Evolutionary conservation across 768 basidiomycete genomes (phyloP).

Genomic region (Tylopilus cervinicoccineus): DNA sequence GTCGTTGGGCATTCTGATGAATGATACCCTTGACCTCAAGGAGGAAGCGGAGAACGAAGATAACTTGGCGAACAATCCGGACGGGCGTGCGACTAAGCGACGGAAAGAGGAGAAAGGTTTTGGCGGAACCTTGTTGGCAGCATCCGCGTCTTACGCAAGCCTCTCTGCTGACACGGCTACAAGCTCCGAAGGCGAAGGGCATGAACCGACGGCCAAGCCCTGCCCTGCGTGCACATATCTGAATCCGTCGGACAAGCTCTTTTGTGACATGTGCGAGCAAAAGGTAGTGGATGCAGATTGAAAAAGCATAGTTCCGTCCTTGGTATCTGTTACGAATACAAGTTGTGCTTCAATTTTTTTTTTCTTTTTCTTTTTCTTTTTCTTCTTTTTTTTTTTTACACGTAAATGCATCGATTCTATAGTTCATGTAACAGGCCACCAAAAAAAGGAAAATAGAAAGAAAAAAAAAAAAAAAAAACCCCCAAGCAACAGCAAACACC

Average conservation of each 20-base stretch:
- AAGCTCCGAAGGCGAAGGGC: constrained; percentile 32
- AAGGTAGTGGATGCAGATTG: constrained; percentile 31
- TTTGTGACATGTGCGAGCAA: constrained; percentile 45
- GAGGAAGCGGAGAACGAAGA: constrained; percentile 60
- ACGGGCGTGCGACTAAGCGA: constrained; percentile 37
- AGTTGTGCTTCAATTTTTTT: constrained; percentile 31
- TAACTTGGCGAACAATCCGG: constrained; percentile 49
- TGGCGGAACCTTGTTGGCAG: constrained; percentile 65
- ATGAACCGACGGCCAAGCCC: constrained; percentile 33
- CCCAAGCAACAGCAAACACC: constrained; percentile 21
- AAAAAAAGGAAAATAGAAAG: too few relatives aligned
- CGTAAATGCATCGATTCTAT: constrained; percentile 27
- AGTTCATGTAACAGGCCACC: constrained; percentile 27
- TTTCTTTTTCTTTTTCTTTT: constrained; percentile 16
- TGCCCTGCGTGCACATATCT: constrained; percentile 59
- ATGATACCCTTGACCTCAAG: constrained; percentile 63
- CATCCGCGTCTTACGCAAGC: constrained; percentile 30
- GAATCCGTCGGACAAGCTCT: constrained; percentile 41
- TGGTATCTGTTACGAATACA: constrained; percentile 33
- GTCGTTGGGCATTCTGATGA: constrained; percentile 54
- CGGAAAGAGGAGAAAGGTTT: constrained; percentile 63
- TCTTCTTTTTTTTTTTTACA: constrained; percentile 19
- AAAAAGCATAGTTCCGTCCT: constrained; percentile 14
- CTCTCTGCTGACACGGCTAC: constrained; percentile 30
- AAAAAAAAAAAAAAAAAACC: constrained; percentile 10